These are phyloP conservation scores for Conidiobolus incongruus DNA, from an alignment of 371 early-diverging fungal species.

Conservation along the genomic window DNA sequence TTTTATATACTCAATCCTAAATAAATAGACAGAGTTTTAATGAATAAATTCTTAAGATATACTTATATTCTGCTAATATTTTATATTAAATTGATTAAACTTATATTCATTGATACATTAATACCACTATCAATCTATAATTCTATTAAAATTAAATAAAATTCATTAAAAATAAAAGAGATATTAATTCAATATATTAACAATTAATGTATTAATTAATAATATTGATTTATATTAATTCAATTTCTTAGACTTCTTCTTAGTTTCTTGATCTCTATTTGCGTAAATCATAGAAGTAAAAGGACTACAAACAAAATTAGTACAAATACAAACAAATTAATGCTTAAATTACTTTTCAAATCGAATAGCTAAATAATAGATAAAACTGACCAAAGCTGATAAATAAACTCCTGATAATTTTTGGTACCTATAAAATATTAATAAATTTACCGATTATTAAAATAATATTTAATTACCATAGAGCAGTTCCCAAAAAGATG, in stretches of 20 bases:
- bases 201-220: too few species aligned
- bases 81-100: too few species aligned
- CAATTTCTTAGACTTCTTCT: not conserved
- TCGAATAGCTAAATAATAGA: slow-evolving; percentile 44
- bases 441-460: not conserved
- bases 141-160: too few species aligned
- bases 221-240: not conserved
- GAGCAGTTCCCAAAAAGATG: slow-evolving; percentile 59
- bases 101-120: too few species aligned
- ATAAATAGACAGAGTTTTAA: too few species aligned
- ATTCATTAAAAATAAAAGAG: too few species aligned
- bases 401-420: slow-evolving; percentile 44
- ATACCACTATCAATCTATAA: too few species aligned
- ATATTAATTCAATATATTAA: too few species aligned
- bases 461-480: slow-evolving; percentile 34
- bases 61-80: too few species aligned
- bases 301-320: slow-evolving; percentile 14
- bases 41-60: too few species aligned
- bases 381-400: slow-evolving; percentile 38
- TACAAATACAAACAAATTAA: not conserved
- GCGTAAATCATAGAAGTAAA: slow-evolving; percentile 62
- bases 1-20: too few species aligned
- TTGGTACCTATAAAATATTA: slow-evolving; percentile 16
- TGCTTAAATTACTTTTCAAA: slow-evolving; percentile 51
- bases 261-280: slow-evolving; percentile 22